phyloP scores from a whole-genome alignment of 306 rosid genomes.

The Alnus rubra region DNA sequence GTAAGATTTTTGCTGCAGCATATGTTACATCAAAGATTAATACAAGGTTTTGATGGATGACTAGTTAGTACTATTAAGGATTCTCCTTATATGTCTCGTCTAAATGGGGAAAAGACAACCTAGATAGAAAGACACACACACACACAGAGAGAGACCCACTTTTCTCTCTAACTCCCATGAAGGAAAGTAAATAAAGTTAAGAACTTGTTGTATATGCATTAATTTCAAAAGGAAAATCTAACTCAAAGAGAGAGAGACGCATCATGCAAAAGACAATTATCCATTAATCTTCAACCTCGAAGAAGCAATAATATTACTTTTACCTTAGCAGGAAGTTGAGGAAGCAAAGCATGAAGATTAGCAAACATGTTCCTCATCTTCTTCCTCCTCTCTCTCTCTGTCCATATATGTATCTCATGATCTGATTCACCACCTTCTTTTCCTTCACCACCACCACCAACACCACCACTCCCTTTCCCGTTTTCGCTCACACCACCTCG shows the following conservation, averaged over 20 bases:
- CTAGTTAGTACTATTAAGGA: not conserved
- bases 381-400: conserved; percentile 86
- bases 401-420: conserved; percentile 64
- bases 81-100: not conserved
- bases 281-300: not conserved
- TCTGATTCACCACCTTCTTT: conserved; percentile 28
- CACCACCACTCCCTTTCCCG: not conserved
- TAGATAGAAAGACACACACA: not conserved
- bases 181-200: not conserved
- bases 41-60: not conserved
- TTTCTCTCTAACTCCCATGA: not conserved
- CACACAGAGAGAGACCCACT: not conserved
- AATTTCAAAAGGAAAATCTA: not conserved
- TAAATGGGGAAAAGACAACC: not conserved
- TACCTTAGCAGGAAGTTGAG: conserved; percentile 80
- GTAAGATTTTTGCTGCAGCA: no score
- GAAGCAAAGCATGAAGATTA: conserved; percentile 79
- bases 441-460: not conserved
- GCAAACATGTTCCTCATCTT: conserved; percentile 79
- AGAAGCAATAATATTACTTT: not conserved
- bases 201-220: not conserved
- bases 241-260: not conserved
- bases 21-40: no score
- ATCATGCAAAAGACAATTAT: not conserved
- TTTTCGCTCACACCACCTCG: conserved; percentile 9